Base-by-base conservation (phyloP, 1,284 basidiomycete species). In the Ustilago vetiveriae region DNA sequence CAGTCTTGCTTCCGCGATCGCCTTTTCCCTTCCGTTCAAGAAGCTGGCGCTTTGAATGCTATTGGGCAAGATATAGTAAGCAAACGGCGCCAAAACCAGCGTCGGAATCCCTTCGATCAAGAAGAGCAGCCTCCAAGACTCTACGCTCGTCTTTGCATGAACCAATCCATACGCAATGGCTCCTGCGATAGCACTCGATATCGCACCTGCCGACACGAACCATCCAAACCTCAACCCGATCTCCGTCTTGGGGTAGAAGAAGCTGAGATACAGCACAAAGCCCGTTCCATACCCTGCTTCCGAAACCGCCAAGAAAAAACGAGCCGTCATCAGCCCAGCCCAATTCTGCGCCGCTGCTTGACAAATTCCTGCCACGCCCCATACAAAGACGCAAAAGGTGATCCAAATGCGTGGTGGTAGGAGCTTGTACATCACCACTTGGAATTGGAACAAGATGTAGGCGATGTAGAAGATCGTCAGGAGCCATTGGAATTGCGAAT, bases 281-380 rank as follows among this genome's bases (percentile, higher is more conserved):
- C 78, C 79, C 2, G 80, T 78, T 0, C 71, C 69, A 32, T 70
- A 81, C 6, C 75, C 74, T 0, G 75, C 75, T 51, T 82, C 80
- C 13, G 56, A 45, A 0, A 79, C 46, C 0, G 75, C 80, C 7
- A 81, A 35, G 11, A 78, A 64, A 37, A 81, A 72, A 7, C 80
- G 59, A 0, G 75, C 48, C 13, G 41, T 68, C 72, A 80, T 76
- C 38, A 81, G 50, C 5, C 72, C 72, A 1, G 41, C 54, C 67
- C 74, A 80, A 16, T 57, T 69, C 7, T 33, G 54, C 10, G 74
- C 69, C 0, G 75, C 64, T 4, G 75, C 72, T 35, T 81, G 79
- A 6, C 80, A 68, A 1, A 69, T 23, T 1, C 67, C 57, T 4
- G 60, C 40, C 2, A 74, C 37, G 2, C 76, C 78, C 79, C 79